Evolutionary conservation across 2,329 filamentous ascomycete genomes (phyloP).

Genomic region (Chalaropsis thielavioides): DNA sequence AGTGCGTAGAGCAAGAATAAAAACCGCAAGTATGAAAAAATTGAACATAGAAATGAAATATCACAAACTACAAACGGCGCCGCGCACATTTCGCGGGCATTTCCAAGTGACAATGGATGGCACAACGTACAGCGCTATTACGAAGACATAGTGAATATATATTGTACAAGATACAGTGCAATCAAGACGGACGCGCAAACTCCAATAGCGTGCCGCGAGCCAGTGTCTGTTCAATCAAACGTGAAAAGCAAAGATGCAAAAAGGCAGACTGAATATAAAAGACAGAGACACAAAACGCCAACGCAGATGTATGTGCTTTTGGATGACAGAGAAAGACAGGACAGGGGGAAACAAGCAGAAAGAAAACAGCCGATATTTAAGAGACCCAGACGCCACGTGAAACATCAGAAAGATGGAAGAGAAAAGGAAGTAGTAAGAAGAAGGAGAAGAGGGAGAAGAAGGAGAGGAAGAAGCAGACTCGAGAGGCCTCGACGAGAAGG

Average conservation of each 20-base stretch:
- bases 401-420: background rate
- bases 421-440: background rate
- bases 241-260: background rate
- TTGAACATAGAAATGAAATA: background rate
- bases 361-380: slow-evolving; percentile 1
- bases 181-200: background rate
- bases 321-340: background rate
- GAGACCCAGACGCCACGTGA: slow-evolving; percentile 8
- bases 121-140: background rate
- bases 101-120: background rate
- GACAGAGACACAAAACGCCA: background rate
- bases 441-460: background rate
- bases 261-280: background rate
- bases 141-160: background rate
- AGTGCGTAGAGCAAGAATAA: background rate
- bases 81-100: background rate
- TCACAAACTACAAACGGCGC: background rate
- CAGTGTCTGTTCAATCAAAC: background rate
- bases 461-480: background rate
- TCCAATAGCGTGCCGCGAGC: background rate
- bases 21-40: background rate
- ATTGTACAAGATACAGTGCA: slow-evolving; percentile 1
- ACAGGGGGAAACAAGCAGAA: background rate
- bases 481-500: background rate
- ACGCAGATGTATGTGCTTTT: slow-evolving; percentile 4